Evolutionary conservation across 1,284 basidiomycete genomes (phyloP).

Genomic region (Naganishia sp.): DNA sequence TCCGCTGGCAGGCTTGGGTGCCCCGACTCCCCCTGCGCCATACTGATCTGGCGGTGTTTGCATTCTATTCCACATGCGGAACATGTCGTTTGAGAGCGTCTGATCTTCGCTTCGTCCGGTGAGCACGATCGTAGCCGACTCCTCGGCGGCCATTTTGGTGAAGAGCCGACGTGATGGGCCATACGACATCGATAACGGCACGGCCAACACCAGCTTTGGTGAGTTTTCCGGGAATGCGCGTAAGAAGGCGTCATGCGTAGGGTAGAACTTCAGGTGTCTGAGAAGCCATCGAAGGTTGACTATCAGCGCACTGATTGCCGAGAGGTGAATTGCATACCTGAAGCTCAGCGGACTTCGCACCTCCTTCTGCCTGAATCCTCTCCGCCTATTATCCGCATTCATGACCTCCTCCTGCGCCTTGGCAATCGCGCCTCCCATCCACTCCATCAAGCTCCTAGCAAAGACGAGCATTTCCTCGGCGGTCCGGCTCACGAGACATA

Average conservation of each 20-base stretch:
- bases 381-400: background rate
- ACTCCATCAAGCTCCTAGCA: conserved; percentile 96
- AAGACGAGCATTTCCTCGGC: conserved; percentile 93
- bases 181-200: conserved; percentile 87
- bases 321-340: background rate
- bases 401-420: conserved; percentile 60
- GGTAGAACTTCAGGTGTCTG: conserved; percentile 87
- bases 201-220: conserved; percentile 89
- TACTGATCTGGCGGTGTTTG: conserved; percentile 76
- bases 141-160: conserved; percentile 73
- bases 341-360: conserved; percentile 69
- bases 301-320: background rate
- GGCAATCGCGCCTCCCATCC: conserved; percentile 91
- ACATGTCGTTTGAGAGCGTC: conserved; percentile 76
- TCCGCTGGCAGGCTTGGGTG: conserved; percentile 38
- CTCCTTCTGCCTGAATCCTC: conserved; percentile 61
- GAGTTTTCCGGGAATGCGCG: conserved; percentile 79
- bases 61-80: conserved; percentile 78
- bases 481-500: conserved; percentile 87
- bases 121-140: conserved; percentile 81
- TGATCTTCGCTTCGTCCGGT: conserved; percentile 76
- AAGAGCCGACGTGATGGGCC: conserved; percentile 87
- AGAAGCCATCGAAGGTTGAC: background rate
- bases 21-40: conserved; percentile 83
- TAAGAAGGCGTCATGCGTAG: conserved; percentile 74